Conservation (phyloP, 306 rosid genomes). For the Ormosia emarginata region DNA sequence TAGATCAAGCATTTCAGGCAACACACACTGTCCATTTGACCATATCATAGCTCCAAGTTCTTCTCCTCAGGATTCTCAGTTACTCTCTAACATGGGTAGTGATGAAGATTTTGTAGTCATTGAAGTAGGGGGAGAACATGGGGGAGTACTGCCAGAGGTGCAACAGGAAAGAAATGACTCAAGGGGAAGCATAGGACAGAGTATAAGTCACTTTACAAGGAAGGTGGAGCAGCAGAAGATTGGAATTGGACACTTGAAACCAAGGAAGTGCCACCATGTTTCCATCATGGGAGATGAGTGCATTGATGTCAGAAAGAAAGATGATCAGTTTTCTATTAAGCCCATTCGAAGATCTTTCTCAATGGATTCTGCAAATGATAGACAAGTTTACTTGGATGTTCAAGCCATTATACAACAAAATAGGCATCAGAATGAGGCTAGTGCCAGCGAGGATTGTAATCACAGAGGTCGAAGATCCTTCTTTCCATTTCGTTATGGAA, state of each 20-base stretch:
- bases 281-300: slow-evolving; percentile 77
- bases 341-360: slow-evolving; percentile 72
- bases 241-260: slow-evolving; percentile 12
- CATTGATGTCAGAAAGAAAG: slow-evolving; percentile 55
- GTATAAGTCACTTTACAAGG: slow-evolving; percentile 33
- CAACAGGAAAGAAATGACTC: slow-evolving; percentile 37
- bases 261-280: slow-evolving; percentile 44
- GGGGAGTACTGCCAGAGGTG: slow-evolving; percentile 22
- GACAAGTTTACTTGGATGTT: slow-evolving; percentile 46
- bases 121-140: slow-evolving; percentile 49
- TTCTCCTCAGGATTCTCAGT: slow-evolving; percentile 69
- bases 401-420: slow-evolving; percentile 33
- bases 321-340: slow-evolving; percentile 55
- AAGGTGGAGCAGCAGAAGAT: slow-evolving; percentile 30
- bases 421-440: slow-evolving; percentile 24
- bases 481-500: slow-evolving; percentile 55
- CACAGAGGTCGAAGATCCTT: slow-evolving; percentile 47
- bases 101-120: slow-evolving; percentile 78
- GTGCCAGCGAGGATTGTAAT: slow-evolving; percentile 41
- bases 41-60: slow-evolving; percentile 65
- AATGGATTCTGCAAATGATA: slow-evolving; percentile 62
- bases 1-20: slow-evolving; percentile 50
- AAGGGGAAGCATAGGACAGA: slow-evolving; percentile 17
- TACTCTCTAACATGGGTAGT: slow-evolving; percentile 46
- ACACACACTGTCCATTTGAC: slow-evolving; percentile 30